A percentile compares a stretch with the other conserved stretches of the same genome.
Conservation (phyloP, 345 rosid genomes). For the Abelmoschus esculentus region DNA sequence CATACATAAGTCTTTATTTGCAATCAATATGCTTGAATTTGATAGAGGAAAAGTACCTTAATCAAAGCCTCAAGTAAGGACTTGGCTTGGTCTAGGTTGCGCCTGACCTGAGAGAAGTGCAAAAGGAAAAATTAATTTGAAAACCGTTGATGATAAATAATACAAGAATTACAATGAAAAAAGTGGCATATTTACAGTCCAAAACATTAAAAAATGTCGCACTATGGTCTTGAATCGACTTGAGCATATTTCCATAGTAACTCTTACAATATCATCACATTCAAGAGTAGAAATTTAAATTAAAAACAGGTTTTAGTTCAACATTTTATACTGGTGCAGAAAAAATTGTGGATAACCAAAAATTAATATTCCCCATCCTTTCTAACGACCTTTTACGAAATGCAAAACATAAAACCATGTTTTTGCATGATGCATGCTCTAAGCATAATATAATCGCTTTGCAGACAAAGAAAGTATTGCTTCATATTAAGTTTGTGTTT, state of each 20-base stretch:
- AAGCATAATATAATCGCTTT: not conserved
- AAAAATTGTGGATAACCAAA: not conserved
- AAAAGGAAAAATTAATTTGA: constrained; percentile 3
- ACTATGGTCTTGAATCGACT: not conserved
- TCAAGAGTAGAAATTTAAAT: not conserved
- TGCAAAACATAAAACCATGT: not conserved
- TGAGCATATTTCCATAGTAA: not conserved
- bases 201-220: not conserved
- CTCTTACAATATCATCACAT: not conserved
- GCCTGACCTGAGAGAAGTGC: constrained; percentile 65
- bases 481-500: not conserved
- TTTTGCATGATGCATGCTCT: not conserved
- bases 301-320: not conserved
- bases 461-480: not conserved
- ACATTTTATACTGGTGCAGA: not conserved
- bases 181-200: not conserved
- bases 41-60: constrained; percentile 47
- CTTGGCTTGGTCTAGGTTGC: constrained; percentile 96
- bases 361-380: not conserved
- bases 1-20: not conserved
- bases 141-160: not conserved
- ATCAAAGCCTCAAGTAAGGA: constrained; percentile 77
- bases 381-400: not conserved
- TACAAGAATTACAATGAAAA: not conserved
- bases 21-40: constrained; percentile 10